Base-by-base conservation (phyloP, 148 eudicot species). In the Rheum nobile region DNA sequence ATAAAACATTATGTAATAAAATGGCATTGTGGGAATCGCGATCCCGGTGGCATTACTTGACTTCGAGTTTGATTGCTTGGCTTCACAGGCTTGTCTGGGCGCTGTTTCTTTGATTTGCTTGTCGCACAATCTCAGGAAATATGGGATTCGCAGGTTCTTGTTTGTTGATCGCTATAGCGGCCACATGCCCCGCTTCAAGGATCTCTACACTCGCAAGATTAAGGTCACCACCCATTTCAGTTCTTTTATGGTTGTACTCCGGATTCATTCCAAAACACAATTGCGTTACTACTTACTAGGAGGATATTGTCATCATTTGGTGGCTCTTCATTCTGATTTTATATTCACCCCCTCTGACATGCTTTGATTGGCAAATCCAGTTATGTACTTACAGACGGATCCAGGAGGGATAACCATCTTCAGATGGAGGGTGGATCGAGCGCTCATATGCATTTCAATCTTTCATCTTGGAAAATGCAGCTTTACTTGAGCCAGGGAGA, bases 371-470 rank as follows among this genome's bases (percentile, higher is more conserved):
- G 67, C 46, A 41, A 61, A 29, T 85, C 79, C 86, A 91, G 97
- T 91, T 74, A 75, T 86, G 83, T 91, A 91, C 82, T 79, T 91
- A 90, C 92, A 91, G 85, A 71, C 86, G 6, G 89, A 91, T 82
- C 92, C 97, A 0, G 97, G 97, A 35, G 97, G 97, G 19, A 84
- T 91, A 72, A 91, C 95, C 12, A 82, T 91, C 73, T 91, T 84
- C 32, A 95, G 97, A 31, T 91, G 89, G 89, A 88, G 88, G 19
- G 90, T 89, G 50, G 97, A 91, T 75, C 88, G 97, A 50, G 81
- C 86, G 0, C 84, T 91, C 48, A 78, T 91, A 73, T 81, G 75
- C 72, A 88, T n/a, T n/a, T n/a, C 92, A 1, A 89, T 91, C 57
- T 91, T 91, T 47, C 52, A 2, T 47, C 52, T 14, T 4, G 52